A percentile compares a stretch with the other conserved stretches of the same genome.
These are phyloP conservation scores for Mycena polygramma DNA, from an alignment of 768 basidiomycete species.

Conservation along the genomic window DNA sequence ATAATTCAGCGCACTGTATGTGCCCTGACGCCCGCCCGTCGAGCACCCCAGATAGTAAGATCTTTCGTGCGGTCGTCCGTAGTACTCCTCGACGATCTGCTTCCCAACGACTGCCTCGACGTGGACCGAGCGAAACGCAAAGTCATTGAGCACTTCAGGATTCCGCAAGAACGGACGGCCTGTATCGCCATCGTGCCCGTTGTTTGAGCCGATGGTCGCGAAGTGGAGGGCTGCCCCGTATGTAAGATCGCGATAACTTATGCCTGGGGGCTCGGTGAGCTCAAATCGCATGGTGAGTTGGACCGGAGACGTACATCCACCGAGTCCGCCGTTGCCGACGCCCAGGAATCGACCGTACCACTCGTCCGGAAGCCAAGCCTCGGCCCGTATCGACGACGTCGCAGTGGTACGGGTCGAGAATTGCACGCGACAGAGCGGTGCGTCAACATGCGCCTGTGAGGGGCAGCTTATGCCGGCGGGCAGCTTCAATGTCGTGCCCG, in stretches of 20 bases:
- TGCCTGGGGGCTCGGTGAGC: neutral
- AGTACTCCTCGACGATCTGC: constrained; percentile 41
- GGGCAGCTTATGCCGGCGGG: neutral
- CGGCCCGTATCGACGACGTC: constrained; percentile 25
- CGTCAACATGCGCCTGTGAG: neutral
- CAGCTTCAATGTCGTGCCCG: constrained; percentile 11
- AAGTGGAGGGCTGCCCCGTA: constrained; percentile 40
- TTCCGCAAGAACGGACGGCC: constrained; percentile 37
- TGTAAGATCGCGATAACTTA: constrained; percentile 19
- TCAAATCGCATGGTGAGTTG: too few species aligned
- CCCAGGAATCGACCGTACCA: constrained; percentile 36
- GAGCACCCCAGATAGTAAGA: constrained; percentile 46
- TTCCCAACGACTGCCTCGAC: constrained; percentile 41
- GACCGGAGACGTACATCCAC: constrained; percentile 30
- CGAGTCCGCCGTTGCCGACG: constrained; percentile 35
- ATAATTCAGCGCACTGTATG: constrained; percentile 38
- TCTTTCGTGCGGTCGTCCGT: constrained; percentile 35
- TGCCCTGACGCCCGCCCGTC: constrained; percentile 44
- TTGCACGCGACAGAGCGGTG: constrained; percentile 29
- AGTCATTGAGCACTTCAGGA: constrained; percentile 44
- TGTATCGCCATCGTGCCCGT: constrained; percentile 41
- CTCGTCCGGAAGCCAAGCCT: constrained; percentile 36
- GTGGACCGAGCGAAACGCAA: constrained; percentile 42
- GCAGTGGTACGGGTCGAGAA: constrained; percentile 19
- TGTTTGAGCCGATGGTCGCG: constrained; percentile 41